A percentile compares a stretch with the other conserved stretches of the same genome.
These are phyloP conservation scores for Phoenix roebelenii DNA, from an alignment of 176 grass and related monocot genomes.

Conservation along the genomic window DNA sequence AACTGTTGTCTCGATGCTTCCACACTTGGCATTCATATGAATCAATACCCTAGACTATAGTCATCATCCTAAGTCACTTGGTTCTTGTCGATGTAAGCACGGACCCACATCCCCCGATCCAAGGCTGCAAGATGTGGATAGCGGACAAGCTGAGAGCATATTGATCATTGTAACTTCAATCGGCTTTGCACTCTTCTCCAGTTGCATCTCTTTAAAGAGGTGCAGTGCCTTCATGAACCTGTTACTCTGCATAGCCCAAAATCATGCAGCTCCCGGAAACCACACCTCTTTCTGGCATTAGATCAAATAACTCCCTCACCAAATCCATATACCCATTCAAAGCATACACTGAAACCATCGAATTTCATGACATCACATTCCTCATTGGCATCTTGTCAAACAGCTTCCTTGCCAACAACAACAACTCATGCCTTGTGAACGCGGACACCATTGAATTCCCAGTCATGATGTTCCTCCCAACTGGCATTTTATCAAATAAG, in stretches of 20 bases:
- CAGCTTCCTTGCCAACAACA: not conserved
- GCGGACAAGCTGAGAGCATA: conserved; percentile 45
- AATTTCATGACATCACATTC: no score
- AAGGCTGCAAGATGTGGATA: conserved; percentile 33
- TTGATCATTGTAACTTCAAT: conserved; percentile 72
- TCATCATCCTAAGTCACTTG: conserved; percentile 47
- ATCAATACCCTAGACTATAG: conserved; percentile 56
- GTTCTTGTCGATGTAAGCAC: conserved; percentile 51
- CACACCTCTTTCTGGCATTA: conserved; percentile 26
- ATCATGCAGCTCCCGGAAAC: conserved; percentile 65
- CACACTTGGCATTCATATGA: conserved; percentile 71
- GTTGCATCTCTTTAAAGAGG: conserved; percentile 51
- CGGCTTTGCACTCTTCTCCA: conserved; percentile 15
- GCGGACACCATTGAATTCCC: conserved; percentile 61
- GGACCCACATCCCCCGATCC: conserved; percentile 48
- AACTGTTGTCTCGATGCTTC: conserved; percentile 27
- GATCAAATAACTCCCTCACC: no score
- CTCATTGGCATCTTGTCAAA: no score
- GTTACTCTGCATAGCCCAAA: conserved; percentile 42
- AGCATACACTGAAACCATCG: no score
- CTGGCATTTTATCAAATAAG: conserved; percentile 52
- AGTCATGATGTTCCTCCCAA: conserved; percentile 38
- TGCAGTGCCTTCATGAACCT: conserved; percentile 33
- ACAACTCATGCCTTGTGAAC: conserved; percentile 38
- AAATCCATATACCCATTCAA: no score